Conservation (phyloP, 441 rosid genomes). For the Erodium texanum region DNA sequence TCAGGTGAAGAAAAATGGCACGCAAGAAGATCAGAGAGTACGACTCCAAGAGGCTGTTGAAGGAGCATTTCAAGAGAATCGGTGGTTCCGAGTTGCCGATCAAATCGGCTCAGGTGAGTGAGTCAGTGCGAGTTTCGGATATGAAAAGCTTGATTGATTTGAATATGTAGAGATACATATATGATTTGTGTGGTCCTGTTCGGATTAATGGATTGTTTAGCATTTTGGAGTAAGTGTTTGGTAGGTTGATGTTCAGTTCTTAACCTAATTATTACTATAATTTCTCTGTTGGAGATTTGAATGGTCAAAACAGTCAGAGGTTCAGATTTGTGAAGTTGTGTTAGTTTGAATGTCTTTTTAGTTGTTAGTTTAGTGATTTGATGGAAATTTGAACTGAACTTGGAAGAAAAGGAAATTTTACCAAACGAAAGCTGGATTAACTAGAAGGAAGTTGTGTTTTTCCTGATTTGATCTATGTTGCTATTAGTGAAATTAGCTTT, state of each 20-base stretch:
- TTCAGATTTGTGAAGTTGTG: background rate
- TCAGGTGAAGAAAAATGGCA: constrained; percentile 42
- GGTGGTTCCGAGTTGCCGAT: constrained; percentile 52
- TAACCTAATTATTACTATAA: background rate
- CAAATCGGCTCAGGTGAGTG: constrained; percentile 68
- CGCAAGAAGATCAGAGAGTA: constrained; percentile 95
- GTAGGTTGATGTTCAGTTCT: background rate
- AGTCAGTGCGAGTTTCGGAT: background rate
- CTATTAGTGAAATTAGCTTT: background rate
- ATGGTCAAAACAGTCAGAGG: background rate
- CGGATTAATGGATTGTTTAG: too few relatives aligned
- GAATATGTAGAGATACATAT: too few relatives aligned
- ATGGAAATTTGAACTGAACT: background rate
- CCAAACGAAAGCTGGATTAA: too few relatives aligned
- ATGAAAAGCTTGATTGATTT: background rate
- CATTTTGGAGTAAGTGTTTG: background rate
- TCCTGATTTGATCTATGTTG: background rate
- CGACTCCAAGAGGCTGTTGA: constrained; percentile 80
- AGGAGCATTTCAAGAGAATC: constrained; percentile 70
- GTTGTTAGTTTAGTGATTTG: background rate
- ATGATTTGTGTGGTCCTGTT: background rate
- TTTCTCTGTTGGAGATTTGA: background rate
- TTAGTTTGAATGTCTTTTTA: background rate
- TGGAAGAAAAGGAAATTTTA: too few relatives aligned
- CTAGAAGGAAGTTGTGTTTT: background rate